These are phyloP conservation scores for Alloteropsis semialata DNA, from an alignment of 176 grass and related monocot genomes.

Conservation along the genomic window DNA sequence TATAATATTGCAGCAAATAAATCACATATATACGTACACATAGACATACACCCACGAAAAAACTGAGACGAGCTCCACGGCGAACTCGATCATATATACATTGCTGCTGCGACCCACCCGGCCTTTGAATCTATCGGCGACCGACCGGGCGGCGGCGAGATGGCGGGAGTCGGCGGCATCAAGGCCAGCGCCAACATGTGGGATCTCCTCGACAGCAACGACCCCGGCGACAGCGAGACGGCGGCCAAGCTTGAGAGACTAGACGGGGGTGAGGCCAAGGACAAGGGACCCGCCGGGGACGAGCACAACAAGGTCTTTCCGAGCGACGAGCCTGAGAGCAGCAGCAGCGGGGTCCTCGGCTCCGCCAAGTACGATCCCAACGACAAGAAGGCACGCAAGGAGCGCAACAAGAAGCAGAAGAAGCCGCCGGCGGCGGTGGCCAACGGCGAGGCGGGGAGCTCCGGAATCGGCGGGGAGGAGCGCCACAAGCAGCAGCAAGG, in stretches of 20 bases:
- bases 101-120: not conserved
- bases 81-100: no score
- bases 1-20: no score
- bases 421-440: not conserved
- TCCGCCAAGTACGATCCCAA: not conserved
- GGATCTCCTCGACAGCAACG: not conserved
- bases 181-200: slow-evolving; percentile 13
- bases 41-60: no score
- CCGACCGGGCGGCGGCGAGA: not conserved
- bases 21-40: no score
- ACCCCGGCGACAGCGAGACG: not conserved
- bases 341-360: no score
- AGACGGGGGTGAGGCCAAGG: no score
- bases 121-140: not conserved
- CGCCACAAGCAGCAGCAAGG: not conserved
- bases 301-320: no score
- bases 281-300: no score
- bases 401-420: not conserved
- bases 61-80: no score
- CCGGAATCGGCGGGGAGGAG: not conserved
- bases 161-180: not conserved
- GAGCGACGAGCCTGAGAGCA: not conserved
- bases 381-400: not conserved
- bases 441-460: not conserved
- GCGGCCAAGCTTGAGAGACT: no score